Conservation (phyloP, 164 flowering plant genomes). For the Vitis riparia region DNA sequence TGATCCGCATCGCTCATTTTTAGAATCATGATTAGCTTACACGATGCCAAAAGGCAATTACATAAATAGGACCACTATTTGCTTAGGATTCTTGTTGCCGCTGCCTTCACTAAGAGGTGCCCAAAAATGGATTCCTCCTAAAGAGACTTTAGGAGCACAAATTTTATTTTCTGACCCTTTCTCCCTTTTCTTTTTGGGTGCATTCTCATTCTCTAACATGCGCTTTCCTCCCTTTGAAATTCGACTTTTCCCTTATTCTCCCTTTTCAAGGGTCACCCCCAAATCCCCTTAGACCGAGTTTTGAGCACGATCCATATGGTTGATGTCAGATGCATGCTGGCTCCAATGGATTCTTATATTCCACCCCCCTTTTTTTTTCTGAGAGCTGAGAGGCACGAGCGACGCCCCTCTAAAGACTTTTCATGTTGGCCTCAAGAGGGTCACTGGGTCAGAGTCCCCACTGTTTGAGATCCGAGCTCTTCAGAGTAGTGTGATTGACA, state of each 20-base stretch:
- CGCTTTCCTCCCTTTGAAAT: slow-evolving; percentile 7
- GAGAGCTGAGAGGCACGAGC: slow-evolving; percentile 2
- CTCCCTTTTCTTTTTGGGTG: background rate
- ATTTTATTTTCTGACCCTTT: slow-evolving; percentile 20
- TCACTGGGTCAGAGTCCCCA: slow-evolving; percentile 7
- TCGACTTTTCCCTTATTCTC: slow-evolving; percentile 16
- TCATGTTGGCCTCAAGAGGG: slow-evolving; percentile 7
- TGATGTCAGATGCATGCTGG: slow-evolving; percentile 23
- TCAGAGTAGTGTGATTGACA: slow-evolving; percentile 20
- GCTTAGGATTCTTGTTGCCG: slow-evolving; percentile 25
- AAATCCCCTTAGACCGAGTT: slow-evolving; percentile 5
- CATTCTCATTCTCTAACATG: background rate
- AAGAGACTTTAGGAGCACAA: slow-evolving; percentile 35
- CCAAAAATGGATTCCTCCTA: slow-evolving; percentile 9
- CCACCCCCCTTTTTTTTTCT: background rate
- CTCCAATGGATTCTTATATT: slow-evolving; percentile 12
- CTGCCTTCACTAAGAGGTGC: slow-evolving; percentile 11
- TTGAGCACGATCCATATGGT: slow-evolving; percentile 13
- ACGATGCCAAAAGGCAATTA: slow-evolving; percentile 4
- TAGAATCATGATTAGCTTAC: background rate
- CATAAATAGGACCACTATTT: slow-evolving; percentile 1
- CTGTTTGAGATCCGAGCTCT: slow-evolving; percentile 44
- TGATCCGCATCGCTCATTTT: too few relatives aligned
- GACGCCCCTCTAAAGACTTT: slow-evolving; percentile 9
- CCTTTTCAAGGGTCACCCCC: background rate